phyloP scores from a whole-genome alignment of 768 basidiomycete genomes.

The Rhodotorula graminis region DNA sequence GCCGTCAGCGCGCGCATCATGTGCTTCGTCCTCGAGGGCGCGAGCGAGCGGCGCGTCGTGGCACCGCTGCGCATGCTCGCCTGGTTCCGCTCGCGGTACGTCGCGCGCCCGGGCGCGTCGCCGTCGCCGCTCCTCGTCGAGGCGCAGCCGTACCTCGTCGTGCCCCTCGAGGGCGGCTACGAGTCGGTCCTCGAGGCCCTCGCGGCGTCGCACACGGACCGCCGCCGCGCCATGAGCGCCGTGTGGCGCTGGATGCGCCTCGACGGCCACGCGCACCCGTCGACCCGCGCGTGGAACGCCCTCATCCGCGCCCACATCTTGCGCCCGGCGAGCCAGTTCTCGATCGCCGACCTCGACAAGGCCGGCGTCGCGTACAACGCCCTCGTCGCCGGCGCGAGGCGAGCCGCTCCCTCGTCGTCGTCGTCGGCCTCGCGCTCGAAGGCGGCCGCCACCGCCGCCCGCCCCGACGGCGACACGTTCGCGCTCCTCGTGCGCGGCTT shows the following conservation, averaged over 20 bases:
- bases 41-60: neutral
- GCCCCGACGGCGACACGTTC: slow-evolving; percentile 24
- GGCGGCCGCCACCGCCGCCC: neutral
- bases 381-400: neutral
- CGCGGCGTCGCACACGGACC: slow-evolving; percentile 6
- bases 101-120: neutral
- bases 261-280: slow-evolving; percentile 13
- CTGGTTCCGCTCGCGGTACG: slow-evolving; percentile 26
- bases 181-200: slow-evolving; percentile 11
- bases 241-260: neutral
- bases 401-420: too few species aligned
- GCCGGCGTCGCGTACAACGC: slow-evolving; percentile 26
- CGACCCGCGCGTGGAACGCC: slow-evolving; percentile 10
- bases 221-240: neutral
- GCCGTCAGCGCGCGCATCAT: slow-evolving; percentile 8
- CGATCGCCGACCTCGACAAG: slow-evolving; percentile 9
- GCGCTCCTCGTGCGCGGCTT: slow-evolving; percentile 26
- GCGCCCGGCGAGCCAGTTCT: neutral
- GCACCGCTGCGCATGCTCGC: neutral
- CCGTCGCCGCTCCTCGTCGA: neutral
- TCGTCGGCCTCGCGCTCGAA: neutral
- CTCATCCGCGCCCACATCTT: slow-evolving; percentile 9
- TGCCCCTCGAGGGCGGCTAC: slow-evolving; percentile 15
- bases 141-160: slow-evolving; percentile 3
- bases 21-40: slow-evolving; percentile 3